A percentile compares a stretch with the other conserved stretches of the same genome.
These are phyloP conservation scores for Narthecium ossifragum DNA, from an alignment of 106 monocot species.

Conservation along the genomic window DNA sequence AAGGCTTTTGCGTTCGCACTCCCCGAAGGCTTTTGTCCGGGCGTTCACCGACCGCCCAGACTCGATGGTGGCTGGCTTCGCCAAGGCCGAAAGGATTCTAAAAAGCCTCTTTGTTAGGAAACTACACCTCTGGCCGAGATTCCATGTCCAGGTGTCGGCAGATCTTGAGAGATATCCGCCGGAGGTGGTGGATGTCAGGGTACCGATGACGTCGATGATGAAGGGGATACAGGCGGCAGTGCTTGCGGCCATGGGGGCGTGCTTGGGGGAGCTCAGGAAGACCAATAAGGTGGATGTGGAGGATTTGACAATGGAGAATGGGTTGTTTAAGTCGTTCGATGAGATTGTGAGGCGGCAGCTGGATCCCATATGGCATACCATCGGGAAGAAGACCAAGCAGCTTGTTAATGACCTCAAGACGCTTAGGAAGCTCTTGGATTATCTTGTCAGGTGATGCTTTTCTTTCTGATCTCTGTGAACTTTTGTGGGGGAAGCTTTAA, in stretches of 20 bases:
- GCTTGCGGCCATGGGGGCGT: constrained; percentile 88
- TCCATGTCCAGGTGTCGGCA: constrained; percentile 71
- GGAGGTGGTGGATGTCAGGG: constrained; percentile 80
- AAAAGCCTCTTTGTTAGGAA: constrained; percentile 64
- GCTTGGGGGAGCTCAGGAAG: constrained; percentile 85
- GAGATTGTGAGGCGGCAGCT: constrained; percentile 94
- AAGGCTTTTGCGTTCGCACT: constrained; percentile 41
- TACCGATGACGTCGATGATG: constrained; percentile 75
- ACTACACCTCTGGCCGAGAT: constrained; percentile 89
- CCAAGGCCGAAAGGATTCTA: constrained; percentile 86
- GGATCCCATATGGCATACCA: constrained; percentile 93
- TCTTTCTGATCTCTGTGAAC: neutral
- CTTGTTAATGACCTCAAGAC: constrained; percentile 89
- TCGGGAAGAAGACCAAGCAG: constrained; percentile 96
- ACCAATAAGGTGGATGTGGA: constrained; percentile 98
- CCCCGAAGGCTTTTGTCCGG: constrained; percentile 25
- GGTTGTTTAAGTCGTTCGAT: constrained; percentile 97
- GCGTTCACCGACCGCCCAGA: constrained; percentile 86
- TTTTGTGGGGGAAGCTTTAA: too few relatives aligned
- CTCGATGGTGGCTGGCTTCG: constrained; percentile 69
- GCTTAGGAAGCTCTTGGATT: constrained; percentile 84
- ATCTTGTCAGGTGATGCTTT: constrained; percentile 70
- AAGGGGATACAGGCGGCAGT: constrained; percentile 70
- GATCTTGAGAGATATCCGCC: constrained; percentile 78
- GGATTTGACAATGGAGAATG: constrained; percentile 90